phyloP scores from a whole-genome alignment of 148 eudicot species.

The Arctostaphylos glauca region DNA sequence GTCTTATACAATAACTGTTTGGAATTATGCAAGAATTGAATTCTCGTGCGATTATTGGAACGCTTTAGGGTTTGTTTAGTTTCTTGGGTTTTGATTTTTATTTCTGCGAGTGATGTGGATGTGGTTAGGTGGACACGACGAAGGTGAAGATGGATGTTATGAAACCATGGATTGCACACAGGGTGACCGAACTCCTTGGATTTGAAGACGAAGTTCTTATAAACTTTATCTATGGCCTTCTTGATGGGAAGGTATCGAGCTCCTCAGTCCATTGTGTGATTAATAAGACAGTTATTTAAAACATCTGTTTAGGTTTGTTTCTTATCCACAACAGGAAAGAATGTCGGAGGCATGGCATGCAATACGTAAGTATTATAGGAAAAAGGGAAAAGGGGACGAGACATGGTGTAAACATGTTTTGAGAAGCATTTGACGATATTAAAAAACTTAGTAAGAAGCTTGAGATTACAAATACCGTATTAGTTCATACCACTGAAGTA shows the following conservation, averaged over 20 bases:
- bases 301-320: background rate
- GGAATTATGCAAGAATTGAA: constrained; percentile 5
- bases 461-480: no score
- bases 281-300: background rate
- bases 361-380: background rate
- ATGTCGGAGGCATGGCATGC: background rate
- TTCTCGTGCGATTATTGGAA: background rate
- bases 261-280: background rate
- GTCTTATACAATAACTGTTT: background rate
- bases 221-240: constrained; percentile 80
- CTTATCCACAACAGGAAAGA: constrained; percentile 3
- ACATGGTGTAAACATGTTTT: background rate
- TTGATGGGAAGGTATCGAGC: constrained; percentile 69
- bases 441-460: background rate
- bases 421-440: background rate
- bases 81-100: background rate
- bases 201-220: constrained; percentile 98
- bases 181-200: constrained; percentile 88
- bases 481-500: background rate
- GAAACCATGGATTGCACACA: constrained; percentile 87
- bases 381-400: background rate
- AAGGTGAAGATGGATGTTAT: constrained; percentile 97
- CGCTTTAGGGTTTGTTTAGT: background rate
- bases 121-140: constrained; percentile 64
- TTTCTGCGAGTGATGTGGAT: constrained; percentile 3